A percentile compares a stretch with the other conserved stretches of the same genome.
Evolutionary conservation across 1,284 basidiomycete species (phyloP).

Genomic region (Leccinum huronense): DNA sequence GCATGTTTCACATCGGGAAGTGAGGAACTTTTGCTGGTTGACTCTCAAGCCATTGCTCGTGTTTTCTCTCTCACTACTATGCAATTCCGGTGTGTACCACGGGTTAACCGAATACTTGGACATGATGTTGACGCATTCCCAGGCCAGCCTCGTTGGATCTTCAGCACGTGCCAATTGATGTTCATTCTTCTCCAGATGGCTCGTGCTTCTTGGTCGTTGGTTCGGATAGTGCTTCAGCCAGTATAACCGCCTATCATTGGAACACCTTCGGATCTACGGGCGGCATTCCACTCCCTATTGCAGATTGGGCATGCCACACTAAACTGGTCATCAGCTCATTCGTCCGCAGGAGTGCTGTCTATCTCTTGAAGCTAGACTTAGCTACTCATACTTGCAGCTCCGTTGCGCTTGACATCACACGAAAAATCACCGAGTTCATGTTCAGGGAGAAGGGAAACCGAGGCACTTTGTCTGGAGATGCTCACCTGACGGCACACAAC

Average conservation of each 20-base stretch:
- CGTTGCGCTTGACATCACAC: constrained; percentile 49
- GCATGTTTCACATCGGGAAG: constrained; percentile 44
- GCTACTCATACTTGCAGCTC: constrained; percentile 38
- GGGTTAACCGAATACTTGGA: not conserved
- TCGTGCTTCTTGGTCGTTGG: constrained; percentile 47
- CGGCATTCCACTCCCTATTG: constrained; percentile 42
- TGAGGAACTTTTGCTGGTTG: constrained; percentile 53
- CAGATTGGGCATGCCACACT: constrained; percentile 28
- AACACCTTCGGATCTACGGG: constrained; percentile 50
- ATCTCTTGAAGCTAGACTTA: constrained; percentile 44
- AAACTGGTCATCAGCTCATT: constrained; percentile 45
- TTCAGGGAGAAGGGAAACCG: constrained; percentile 42
- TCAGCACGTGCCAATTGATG: constrained; percentile 30
- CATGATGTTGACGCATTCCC: not conserved
- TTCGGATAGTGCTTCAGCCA: constrained; percentile 18
- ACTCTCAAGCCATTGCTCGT: constrained; percentile 40
- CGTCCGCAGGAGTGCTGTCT: constrained; percentile 39
- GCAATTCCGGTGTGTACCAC: constrained; percentile 47
- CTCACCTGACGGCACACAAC: constrained; percentile 41
- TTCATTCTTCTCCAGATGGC: constrained; percentile 53
- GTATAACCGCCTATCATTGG: constrained; percentile 50
- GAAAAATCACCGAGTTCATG: constrained; percentile 52
- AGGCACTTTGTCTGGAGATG: constrained; percentile 19
- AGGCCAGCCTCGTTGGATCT: constrained; percentile 51
- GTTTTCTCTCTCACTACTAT: constrained; percentile 53